Evolutionary conservation across 169 alveolate species (phyloP).

Genomic region (Plasmodium vinckei): DNA sequence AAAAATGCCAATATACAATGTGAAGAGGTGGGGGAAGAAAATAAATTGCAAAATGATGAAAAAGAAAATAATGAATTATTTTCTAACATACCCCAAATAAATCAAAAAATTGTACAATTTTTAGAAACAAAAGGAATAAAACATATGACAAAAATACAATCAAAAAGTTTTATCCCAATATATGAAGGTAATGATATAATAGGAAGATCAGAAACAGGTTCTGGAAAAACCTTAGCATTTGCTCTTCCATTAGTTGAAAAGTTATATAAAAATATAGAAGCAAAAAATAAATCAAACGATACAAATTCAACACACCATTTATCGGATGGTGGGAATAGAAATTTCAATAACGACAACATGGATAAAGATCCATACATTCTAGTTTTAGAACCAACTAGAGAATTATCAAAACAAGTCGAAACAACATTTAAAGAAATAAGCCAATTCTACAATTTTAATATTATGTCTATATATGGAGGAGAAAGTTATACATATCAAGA

Average conservation of each 20-base stretch:
- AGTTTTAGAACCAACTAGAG: slow-evolving; percentile 92
- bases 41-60: background rate
- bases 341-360: slow-evolving; percentile 40
- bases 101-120: slow-evolving; percentile 29
- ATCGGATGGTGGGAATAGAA: background rate
- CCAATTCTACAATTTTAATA: slow-evolving; percentile 81
- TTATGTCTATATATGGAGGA: slow-evolving; percentile 92
- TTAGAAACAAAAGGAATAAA: slow-evolving; percentile 54
- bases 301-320: background rate
- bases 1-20: slow-evolving; percentile 6
- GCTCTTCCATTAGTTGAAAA: slow-evolving; percentile 89
- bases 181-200: slow-evolving; percentile 94
- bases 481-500: slow-evolving; percentile 91
- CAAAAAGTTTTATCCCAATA: slow-evolving; percentile 74
- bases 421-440: slow-evolving; percentile 81
- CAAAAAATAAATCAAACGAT: slow-evolving; percentile 1
- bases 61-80: slow-evolving; percentile 1
- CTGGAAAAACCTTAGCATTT: slow-evolving; percentile 94
- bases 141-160: slow-evolving; percentile 64
- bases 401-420: slow-evolving; percentile 90
- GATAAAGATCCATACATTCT: slow-evolving; percentile 81
- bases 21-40: slow-evolving; percentile 9
- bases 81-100: slow-evolving; percentile 23
- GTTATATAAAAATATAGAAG: slow-evolving; percentile 27
- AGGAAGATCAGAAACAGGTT: slow-evolving; percentile 93